Base-by-base conservation (phyloP, 306 rosid species). In the Quercus alba region DNA sequence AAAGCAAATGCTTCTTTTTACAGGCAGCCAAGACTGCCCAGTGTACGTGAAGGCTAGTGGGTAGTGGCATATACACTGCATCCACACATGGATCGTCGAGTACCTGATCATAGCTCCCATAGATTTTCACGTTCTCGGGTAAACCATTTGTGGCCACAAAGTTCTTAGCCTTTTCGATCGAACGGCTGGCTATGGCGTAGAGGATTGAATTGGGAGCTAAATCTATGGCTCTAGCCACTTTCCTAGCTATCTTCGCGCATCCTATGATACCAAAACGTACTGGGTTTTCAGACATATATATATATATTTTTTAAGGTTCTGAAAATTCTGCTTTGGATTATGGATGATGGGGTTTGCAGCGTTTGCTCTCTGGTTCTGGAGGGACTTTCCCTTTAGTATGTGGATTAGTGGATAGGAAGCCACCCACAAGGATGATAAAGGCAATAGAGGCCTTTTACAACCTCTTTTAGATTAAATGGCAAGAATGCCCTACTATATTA, bases 1-100 rank as follows among this genome's bases (percentile, higher is more conserved):
- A 55, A 21, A 94, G 87, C 85, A 91, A 80, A 75, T 90, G 94
- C 86, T 94, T 94, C 92, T 84, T 90, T 84, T 84, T 90, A n/a
- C 8, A n/a, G 4, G 98, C 97, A 1, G 89, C 97, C 77, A 78
- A 30, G 49, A 90, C 81, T 3, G 87, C 92, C 97, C 95, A 94
- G 38, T 44, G 90, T 56, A 86, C 82, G 80, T 91, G 98, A 49
- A 91, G 84, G 72, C 88, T 75, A 0, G 98, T 86, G 20, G 98
- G 95, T 19, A 94, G 90, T 0, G 97, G 95, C 30, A 94, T 3
- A 83, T 94, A 94, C 75, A 94, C 90, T 2, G 84, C 97, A 56
- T 89, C 98, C 4, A 91, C 97, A 30, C 70, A 72, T 55, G 95
- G 89, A 54, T 94, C 97, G 19, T 87, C 91, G 8, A 91, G 80